phyloP scores from a whole-genome alignment of 768 basidiomycete species.

The Mycena floridula region DNA sequence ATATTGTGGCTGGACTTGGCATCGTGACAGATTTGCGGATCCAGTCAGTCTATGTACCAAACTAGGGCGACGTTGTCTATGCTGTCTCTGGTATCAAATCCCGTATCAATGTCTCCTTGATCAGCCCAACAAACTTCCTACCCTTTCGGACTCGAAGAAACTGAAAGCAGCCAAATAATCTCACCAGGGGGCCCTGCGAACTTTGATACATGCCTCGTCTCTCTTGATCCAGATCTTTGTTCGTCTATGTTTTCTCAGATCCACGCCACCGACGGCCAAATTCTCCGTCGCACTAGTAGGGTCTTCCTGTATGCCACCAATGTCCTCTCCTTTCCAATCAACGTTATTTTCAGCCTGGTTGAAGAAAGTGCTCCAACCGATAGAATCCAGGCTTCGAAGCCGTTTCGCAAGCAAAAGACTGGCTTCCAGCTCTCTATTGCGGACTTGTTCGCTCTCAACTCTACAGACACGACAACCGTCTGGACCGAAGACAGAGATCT shows the following conservation, averaged over 20 bases:
- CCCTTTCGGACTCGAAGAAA: too few species aligned
- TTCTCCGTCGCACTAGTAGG: background rate
- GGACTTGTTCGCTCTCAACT: background rate
- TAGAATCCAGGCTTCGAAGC: background rate
- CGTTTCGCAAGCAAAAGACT: conserved; percentile 1
- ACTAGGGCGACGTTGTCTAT: too few species aligned
- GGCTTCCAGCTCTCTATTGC: background rate
- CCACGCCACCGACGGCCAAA: background rate
- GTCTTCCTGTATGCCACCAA: background rate
- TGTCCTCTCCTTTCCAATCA: background rate
- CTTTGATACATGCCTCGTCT: background rate
- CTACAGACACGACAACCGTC: too few species aligned
- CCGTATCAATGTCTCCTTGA: too few species aligned
- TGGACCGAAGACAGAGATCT: too few species aligned
- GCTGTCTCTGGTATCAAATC: too few species aligned
- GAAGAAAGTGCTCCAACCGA: conserved; percentile 5
- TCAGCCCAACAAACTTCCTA: too few species aligned
- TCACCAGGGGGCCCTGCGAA: background rate
- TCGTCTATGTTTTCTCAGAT: too few species aligned
- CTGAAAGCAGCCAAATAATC: background rate
- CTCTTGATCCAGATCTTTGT: too few species aligned
- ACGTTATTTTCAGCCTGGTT: background rate
- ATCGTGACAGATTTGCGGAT: too few species aligned
- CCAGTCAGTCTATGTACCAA: too few species aligned
- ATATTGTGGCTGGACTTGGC: too few species aligned